These are phyloP conservation scores for Leccinum boreale DNA, from an alignment of 768 basidiomycete species.

Conservation along the genomic window DNA sequence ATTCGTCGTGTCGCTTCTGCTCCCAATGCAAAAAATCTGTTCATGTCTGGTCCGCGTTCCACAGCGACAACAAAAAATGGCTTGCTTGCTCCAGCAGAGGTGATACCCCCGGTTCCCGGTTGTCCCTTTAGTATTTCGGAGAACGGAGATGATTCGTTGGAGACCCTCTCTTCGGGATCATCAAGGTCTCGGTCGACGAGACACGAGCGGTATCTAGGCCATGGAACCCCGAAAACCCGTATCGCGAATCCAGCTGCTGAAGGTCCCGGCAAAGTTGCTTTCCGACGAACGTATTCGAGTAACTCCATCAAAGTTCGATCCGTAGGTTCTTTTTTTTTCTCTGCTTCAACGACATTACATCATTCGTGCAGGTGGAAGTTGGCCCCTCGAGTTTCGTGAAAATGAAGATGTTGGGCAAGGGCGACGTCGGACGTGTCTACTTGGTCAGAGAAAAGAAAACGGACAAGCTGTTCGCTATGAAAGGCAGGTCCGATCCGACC, in stretches of 20 bases:
- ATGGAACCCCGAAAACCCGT: constrained; percentile 38
- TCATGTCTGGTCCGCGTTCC: constrained; percentile 58
- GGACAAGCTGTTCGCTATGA: constrained; percentile 96
- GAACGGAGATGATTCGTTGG: constrained; percentile 66
- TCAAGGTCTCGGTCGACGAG: constrained; percentile 53
- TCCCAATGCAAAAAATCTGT: constrained; percentile 92
- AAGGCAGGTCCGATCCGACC: constrained; percentile 59
- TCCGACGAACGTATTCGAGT: constrained; percentile 93
- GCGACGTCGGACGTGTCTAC: constrained; percentile 98
- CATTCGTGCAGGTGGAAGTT: constrained; percentile 74
- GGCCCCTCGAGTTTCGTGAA: constrained; percentile 93
- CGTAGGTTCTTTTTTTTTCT: constrained; percentile 43
- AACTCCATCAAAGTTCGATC: constrained; percentile 94
- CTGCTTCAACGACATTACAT: not conserved
- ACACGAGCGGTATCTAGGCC: constrained; percentile 32
- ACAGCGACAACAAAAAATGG: constrained; percentile 70
- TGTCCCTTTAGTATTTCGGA: constrained; percentile 49
- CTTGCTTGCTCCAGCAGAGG: constrained; percentile 66
- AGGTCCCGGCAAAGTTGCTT: constrained; percentile 64
- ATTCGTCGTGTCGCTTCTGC: constrained; percentile 95
- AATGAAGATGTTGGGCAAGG: constrained; percentile 97
- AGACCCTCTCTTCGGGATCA: constrained; percentile 75
- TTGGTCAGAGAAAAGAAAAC: constrained; percentile 98
- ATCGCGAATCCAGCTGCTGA: constrained; percentile 43
- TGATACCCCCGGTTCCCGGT: constrained; percentile 53